Percentiles rank a stretch among this genome's conserved stretches.
These are phyloP conservation scores for Polychytrium aggregatum DNA, from an alignment of 192 early-diverging fungal genomes.

Conservation along the genomic window DNA sequence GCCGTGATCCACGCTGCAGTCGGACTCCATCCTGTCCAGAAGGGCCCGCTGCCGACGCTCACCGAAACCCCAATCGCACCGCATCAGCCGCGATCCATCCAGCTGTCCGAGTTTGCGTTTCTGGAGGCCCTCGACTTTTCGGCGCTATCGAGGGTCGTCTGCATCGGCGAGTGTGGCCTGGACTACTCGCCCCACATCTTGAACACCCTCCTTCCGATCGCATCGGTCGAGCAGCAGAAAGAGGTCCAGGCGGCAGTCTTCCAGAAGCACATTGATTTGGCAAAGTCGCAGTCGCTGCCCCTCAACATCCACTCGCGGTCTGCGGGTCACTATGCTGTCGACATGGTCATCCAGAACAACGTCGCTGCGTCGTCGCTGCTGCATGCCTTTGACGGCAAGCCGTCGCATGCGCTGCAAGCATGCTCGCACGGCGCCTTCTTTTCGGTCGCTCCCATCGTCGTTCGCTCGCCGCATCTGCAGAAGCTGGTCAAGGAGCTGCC, in stretches of 20 bases:
- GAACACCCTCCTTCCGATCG: too few relatives aligned
- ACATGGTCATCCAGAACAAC: slow-evolving; percentile 15
- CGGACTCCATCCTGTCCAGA: too few relatives aligned
- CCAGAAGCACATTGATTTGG: slow-evolving; percentile 13
- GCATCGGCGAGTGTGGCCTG: slow-evolving; percentile 33
- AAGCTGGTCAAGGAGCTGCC: slow-evolving; percentile 25
- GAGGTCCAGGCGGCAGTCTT: slow-evolving; percentile 23
- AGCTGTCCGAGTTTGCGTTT: too few relatives aligned
- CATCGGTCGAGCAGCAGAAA: too few relatives aligned
- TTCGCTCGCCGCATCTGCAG: slow-evolving; percentile 8
- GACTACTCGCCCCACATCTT: slow-evolving; percentile 36
- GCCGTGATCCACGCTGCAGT: too few relatives aligned
- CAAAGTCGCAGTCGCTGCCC: slow-evolving; percentile 14
- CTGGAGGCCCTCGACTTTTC: too few relatives aligned
- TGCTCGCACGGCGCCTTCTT: slow-evolving; percentile 17
- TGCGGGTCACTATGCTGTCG: slow-evolving; percentile 36
- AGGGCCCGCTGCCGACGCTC: too few relatives aligned
- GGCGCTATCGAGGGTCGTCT: too few relatives aligned
- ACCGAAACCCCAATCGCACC: too few relatives aligned
- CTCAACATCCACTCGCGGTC: slow-evolving; percentile 38
- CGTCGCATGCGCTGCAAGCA: slow-evolving; percentile 21
- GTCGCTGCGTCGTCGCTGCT: slow-evolving; percentile 17
- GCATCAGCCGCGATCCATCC: too few relatives aligned
- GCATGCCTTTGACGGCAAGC: slow-evolving; percentile 39
- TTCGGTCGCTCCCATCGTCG: slow-evolving; percentile 22